Evolutionary conservation across 2,329 filamentous ascomycete species (phyloP).

Genomic region (Cladosporium cucumerinum): DNA sequence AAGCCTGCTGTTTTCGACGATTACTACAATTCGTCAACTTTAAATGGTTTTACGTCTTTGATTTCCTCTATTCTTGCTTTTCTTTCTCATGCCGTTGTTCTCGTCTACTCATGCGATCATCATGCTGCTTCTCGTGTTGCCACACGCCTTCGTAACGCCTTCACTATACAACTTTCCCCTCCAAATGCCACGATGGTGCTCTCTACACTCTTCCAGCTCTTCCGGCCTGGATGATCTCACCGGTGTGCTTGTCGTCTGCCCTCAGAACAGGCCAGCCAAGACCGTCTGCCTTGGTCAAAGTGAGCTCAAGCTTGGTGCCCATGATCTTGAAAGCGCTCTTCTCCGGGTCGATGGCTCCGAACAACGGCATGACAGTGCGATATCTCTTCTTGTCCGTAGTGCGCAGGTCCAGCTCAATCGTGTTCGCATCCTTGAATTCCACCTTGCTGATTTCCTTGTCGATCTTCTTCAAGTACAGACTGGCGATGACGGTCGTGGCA

Average conservation of each 20-base stretch:
- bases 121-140: not conserved
- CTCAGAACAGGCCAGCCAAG: constrained; percentile 81
- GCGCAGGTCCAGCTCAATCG: constrained; percentile 74
- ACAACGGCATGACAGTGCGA: constrained; percentile 69
- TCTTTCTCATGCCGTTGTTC: constrained; percentile 5
- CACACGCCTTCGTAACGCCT: not conserved
- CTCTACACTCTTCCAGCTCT: constrained; percentile 59
- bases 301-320: constrained; percentile 85
- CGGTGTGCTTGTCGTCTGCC: constrained; percentile 68
- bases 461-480: constrained; percentile 96
- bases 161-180: not conserved
- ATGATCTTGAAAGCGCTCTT: constrained; percentile 77
- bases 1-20: not conserved
- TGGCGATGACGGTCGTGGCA: constrained; percentile 75
- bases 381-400: constrained; percentile 86
- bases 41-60: not conserved
- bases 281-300: constrained; percentile 68
- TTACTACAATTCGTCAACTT: not conserved
- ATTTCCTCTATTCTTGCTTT: not conserved
- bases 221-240: constrained; percentile 87
- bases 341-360: constrained; percentile 69
- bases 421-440: constrained; percentile 56
- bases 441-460: constrained; percentile 75
- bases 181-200: not conserved
- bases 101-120: constrained; percentile 9